phyloP scores from a whole-genome alignment of 768 basidiomycete genomes.

The Polyporus arcularius region DNA sequence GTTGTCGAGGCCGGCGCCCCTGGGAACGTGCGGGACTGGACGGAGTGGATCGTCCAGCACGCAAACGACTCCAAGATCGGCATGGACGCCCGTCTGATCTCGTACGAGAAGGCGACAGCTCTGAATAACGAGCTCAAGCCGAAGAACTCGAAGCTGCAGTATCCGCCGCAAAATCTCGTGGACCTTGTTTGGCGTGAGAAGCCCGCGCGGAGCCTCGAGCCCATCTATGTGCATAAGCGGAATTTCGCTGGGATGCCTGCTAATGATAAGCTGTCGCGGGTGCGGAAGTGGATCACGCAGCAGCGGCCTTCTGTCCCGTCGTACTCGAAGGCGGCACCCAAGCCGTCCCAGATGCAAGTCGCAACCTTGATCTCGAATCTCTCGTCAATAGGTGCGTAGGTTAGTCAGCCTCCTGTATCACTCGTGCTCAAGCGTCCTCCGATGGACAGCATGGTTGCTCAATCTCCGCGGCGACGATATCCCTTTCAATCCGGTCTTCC shows the following conservation, averaged over 20 bases:
- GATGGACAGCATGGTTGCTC: constrained; percentile 69
- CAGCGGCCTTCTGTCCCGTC: constrained; percentile 61
- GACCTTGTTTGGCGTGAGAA: constrained; percentile 83
- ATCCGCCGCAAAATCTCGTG: constrained; percentile 81
- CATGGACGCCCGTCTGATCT: constrained; percentile 82
- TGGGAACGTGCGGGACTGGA: constrained; percentile 69
- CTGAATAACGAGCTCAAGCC: constrained; percentile 57
- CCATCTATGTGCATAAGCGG: constrained; percentile 66
- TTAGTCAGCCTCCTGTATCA: neutral
- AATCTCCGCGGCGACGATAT: constrained; percentile 91
- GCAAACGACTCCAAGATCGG: constrained; percentile 55
- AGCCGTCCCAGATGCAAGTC: constrained; percentile 61
- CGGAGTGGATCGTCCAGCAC: constrained; percentile 60
- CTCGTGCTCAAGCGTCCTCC: constrained; percentile 7
- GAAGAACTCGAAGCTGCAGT: constrained; percentile 67
- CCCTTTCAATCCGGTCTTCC: constrained; percentile 91
- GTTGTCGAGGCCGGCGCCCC: constrained; percentile 57
- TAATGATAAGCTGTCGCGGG: constrained; percentile 62
- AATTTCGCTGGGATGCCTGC: constrained; percentile 74
- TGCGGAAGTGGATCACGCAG: constrained; percentile 68
- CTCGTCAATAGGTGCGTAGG: constrained; percentile 64
- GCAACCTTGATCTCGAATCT: constrained; percentile 71
- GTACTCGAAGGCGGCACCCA: constrained; percentile 64
- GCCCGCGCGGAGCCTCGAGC: constrained; percentile 64
- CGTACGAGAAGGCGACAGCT: constrained; percentile 66